A percentile compares a stretch with the other conserved stretches of the same genome.
Evolutionary conservation across 192 early-diverging fungal genomes (phyloP).

Genomic region (Coemansia sp.): DNA sequence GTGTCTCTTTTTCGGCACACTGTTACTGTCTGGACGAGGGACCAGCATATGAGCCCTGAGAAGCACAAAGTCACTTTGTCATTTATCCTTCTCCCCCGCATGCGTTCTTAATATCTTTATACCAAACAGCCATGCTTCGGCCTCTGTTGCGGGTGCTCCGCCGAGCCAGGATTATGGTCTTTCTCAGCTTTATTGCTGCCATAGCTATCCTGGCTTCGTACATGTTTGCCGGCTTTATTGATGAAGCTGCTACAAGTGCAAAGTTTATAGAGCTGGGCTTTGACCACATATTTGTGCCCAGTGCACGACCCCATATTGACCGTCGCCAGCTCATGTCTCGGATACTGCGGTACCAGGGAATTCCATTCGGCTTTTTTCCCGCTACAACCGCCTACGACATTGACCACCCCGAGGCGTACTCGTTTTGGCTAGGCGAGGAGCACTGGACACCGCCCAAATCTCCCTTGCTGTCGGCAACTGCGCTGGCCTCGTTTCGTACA

Average conservation of each 20-base stretch:
- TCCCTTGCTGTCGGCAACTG: constrained; percentile 12
- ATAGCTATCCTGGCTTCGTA: constrained; percentile 12
- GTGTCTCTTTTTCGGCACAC: no score
- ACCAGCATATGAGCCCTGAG: no score
- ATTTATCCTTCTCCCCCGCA: no score
- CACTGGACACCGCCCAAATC: constrained; percentile 18
- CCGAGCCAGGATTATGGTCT: constrained; percentile 20
- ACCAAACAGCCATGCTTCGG: constrained; percentile 12
- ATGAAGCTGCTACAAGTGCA: constrained; percentile 6
- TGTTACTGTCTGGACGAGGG: no score
- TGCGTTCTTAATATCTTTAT: no score
- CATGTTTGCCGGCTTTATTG: constrained; percentile 46
- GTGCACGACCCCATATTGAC: constrained; percentile 7
- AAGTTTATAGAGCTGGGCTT: constrained; percentile 33
- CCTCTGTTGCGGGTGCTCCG: constrained; percentile 16
- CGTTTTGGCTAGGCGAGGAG: constrained; percentile 28
- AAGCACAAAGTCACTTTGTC: no score
- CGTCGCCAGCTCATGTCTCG: constrained; percentile 20
- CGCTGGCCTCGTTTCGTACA: constrained; percentile 26
- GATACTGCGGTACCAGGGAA: constrained; percentile 31
- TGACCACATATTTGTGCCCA: constrained; percentile 29
- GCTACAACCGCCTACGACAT: constrained; percentile 22
- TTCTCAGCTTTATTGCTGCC: constrained; percentile 8
- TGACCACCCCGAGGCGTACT: constrained; percentile 23
- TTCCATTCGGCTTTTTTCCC: constrained; percentile 29